These are phyloP conservation scores for Barbarea vulgaris DNA, from an alignment of 345 rosid species.

Conservation along the genomic window DNA sequence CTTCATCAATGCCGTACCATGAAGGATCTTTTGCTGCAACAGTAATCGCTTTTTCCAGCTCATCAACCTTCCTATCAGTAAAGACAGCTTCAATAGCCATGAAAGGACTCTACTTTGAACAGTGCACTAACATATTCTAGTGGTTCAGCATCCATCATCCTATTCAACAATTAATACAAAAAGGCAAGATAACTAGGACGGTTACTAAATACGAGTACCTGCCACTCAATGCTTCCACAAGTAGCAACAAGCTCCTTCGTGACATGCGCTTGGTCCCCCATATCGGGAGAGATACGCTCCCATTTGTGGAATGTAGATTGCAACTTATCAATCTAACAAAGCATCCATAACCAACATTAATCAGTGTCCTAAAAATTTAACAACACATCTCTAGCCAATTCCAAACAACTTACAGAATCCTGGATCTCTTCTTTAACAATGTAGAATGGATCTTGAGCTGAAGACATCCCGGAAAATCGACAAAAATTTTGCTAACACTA, in stretches of 20 bases:
- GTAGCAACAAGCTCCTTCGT: slow-evolving; percentile 68
- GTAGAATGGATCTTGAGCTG: slow-evolving; percentile 97
- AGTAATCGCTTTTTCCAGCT: slow-evolving; percentile 84
- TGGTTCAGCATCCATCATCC: slow-evolving; percentile 8
- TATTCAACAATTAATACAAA: neutral
- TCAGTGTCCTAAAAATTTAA: slow-evolving; percentile 1
- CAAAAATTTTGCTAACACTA: neutral
- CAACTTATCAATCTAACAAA: slow-evolving; percentile 84
- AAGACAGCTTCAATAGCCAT: slow-evolving; percentile 54
- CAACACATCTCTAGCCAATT: neutral
- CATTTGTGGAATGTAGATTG: slow-evolving; percentile 82
- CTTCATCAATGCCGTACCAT: slow-evolving; percentile 81
- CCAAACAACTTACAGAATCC: slow-evolving; percentile 72
- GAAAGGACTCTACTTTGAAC: slow-evolving; percentile 17
- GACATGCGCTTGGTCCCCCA: slow-evolving; percentile 66
- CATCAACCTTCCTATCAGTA: slow-evolving; percentile 94
- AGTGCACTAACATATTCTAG: slow-evolving; percentile 6
- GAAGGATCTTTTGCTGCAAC: slow-evolving; percentile 93
- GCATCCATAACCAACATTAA: slow-evolving; percentile 10
- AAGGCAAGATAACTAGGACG: neutral
- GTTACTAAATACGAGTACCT: slow-evolving; percentile 52
- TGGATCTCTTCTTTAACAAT: slow-evolving; percentile 99
- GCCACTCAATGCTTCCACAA: slow-evolving; percentile 97
- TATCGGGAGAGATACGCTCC: slow-evolving; percentile 67
- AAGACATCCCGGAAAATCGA: slow-evolving; percentile 59